phyloP scores from a whole-genome alignment of 228 moss, liverwort and hornwort genomes.

The Sphagnum fallax region DNA sequence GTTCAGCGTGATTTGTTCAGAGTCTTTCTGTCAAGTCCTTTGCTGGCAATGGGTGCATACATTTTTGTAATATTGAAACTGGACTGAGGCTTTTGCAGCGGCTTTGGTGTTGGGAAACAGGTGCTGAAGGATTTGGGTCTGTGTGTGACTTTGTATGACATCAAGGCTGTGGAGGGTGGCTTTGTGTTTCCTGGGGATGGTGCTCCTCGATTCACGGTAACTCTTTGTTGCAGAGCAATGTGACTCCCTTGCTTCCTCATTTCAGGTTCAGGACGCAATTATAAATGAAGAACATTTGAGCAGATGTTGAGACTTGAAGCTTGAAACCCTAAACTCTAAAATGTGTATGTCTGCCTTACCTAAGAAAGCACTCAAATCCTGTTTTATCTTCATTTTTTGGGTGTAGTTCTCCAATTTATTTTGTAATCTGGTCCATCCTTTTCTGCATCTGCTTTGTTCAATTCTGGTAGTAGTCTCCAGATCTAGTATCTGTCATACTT shows the following conservation, averaged over 20 bases:
- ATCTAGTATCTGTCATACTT: background rate
- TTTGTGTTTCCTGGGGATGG: conserved; percentile 93
- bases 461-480: background rate
- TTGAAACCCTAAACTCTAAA: too few species aligned
- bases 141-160: conserved; percentile 87
- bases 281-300: background rate
- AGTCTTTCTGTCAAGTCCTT: background rate
- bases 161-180: conserved; percentile 76
- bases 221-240: background rate
- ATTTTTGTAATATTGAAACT: background rate
- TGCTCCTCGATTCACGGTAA: conserved; percentile 83
- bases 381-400: too few species aligned
- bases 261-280: background rate
- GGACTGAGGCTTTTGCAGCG: background rate
- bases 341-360: too few species aligned
- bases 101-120: conserved; percentile 22
- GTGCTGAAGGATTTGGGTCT: conserved; percentile 78
- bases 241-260: background rate
- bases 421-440: background rate
- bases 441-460: background rate
- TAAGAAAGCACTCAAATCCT: too few species aligned
- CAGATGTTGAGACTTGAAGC: background rate
- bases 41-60: background rate
- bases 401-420: background rate
- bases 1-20: background rate